Evolutionary conservation across 495 filamentous ascomycete species (phyloP).

Genomic region (Staphylotrichum tortipilum): DNA sequence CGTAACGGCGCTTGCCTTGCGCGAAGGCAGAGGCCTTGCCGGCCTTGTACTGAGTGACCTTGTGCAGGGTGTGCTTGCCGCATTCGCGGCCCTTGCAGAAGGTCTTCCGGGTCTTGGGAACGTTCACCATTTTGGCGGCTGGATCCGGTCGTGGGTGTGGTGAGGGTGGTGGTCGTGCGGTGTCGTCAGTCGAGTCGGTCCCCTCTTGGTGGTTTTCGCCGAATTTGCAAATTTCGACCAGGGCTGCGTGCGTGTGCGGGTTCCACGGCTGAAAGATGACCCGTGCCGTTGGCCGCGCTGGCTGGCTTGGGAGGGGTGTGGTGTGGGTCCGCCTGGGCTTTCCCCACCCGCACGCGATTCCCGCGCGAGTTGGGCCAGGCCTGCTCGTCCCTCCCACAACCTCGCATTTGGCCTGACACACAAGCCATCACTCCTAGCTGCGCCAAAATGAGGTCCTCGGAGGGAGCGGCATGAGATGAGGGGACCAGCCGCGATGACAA

Average conservation of each 20-base stretch:
- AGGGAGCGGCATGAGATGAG: no score
- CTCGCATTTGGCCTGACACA: no score
- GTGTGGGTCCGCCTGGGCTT: no score
- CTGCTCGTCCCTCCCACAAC: no score
- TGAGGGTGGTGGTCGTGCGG: constrained; percentile 20
- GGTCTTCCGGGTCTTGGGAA: constrained; percentile 38
- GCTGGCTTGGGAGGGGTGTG: no score
- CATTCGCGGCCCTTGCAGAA: constrained; percentile 91
- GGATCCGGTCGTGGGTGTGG: constrained; percentile 21
- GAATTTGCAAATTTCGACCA: constrained; percentile 27
- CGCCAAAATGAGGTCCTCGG: no score
- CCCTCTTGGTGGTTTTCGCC: constrained; percentile 17
- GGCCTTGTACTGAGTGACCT: constrained; percentile 93
- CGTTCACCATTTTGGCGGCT: constrained; percentile 38
- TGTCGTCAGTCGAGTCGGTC: constrained; percentile 17
- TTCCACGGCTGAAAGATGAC: constrained; percentile 21
- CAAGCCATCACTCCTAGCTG: no score
- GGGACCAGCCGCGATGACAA: no score
- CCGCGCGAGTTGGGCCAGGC: no score
- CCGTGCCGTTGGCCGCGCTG: constrained; percentile 16
- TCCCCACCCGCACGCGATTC: no score
- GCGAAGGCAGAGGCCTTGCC: constrained; percentile 81
- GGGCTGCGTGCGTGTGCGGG: constrained; percentile 22
- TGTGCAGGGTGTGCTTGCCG: constrained; percentile 90
- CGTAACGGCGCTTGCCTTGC: constrained; percentile 99